Evolutionary conservation across 768 basidiomycete genomes (phyloP).

Genomic region (Psilocybe sp.): DNA sequence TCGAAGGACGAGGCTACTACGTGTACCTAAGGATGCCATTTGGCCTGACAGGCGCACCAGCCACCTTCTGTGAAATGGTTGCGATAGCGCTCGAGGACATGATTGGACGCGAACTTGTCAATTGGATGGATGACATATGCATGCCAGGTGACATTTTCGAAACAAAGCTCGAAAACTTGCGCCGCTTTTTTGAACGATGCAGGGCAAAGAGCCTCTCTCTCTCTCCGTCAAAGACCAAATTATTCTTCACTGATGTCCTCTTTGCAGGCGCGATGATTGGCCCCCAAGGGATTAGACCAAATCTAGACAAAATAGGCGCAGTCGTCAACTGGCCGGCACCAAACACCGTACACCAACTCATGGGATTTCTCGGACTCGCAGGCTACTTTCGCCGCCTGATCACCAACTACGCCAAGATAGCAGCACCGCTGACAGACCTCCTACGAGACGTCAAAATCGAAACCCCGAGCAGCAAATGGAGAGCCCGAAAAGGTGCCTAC

Average conservation of each 20-base stretch:
- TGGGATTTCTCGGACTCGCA: conserved; percentile 32
- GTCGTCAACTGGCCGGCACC: conserved; percentile 33
- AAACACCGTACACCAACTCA: conserved; percentile 21
- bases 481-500: conserved; percentile 19
- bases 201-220: conserved; percentile 30
- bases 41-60: conserved; percentile 36
- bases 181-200: conserved; percentile 21
- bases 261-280: conserved; percentile 34
- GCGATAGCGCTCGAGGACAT: conserved; percentile 22
- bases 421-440: conserved; percentile 28
- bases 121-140: conserved; percentile 38
- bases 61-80: conserved; percentile 28
- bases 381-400: conserved; percentile 32
- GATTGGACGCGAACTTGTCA: conserved; percentile 23
- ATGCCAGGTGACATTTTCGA: conserved; percentile 29
- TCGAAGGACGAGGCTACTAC: conserved; percentile 35
- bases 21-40: conserved; percentile 35
- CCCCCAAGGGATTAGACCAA: conserved; percentile 29
- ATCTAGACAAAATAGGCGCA: conserved; percentile 33
- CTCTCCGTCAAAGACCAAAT: conserved; percentile 28
- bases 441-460: conserved; percentile 8
- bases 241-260: conserved; percentile 33
- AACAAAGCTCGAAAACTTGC: conserved; percentile 20
- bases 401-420: conserved; percentile 29
- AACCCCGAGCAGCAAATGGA: conserved; percentile 12